phyloP scores from a whole-genome alignment of 805 yeast species.

The Sugiyamaella americana region DNA sequence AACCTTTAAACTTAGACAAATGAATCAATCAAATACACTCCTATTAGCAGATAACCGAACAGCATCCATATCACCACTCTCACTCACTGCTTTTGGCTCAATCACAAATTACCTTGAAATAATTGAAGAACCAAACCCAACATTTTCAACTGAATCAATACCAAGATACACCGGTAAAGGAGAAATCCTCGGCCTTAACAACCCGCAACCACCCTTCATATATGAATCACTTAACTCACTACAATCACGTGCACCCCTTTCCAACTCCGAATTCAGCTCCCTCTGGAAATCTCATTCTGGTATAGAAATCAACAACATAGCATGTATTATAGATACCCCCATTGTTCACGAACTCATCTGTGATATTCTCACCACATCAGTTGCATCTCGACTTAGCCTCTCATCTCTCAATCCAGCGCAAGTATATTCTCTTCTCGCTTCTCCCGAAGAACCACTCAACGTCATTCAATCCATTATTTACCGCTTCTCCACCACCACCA shows the following conservation, averaged over 20 bases:
- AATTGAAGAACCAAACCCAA: background rate
- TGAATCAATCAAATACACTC: conserved; percentile 85
- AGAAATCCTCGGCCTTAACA: background rate
- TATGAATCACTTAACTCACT: conserved; percentile 2
- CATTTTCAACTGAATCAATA: conserved; percentile 1
- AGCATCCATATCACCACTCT: background rate
- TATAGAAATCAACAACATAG: conserved; percentile 43
- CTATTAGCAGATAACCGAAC: conserved; percentile 37
- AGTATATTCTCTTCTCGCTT: background rate
- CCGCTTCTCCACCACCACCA: too few relatives aligned
- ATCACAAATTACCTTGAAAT: background rate
- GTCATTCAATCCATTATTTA: background rate
- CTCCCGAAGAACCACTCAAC: background rate
- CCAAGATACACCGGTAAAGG: conserved; percentile 23
- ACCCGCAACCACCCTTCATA: background rate
- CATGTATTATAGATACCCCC: conserved; percentile 31
- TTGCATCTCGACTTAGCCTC: background rate
- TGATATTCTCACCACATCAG: conserved; percentile 17
- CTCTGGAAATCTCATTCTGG: conserved; percentile 55
- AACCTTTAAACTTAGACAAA: conserved; percentile 65
- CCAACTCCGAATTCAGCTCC: conserved; percentile 45
- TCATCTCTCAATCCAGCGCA: background rate
- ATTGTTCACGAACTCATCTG: conserved; percentile 23
- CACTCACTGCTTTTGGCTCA: conserved; percentile 21
- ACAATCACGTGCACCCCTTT: conserved; percentile 43